Percentiles rank a stretch among this genome's conserved stretches.
phyloP scores from a whole-genome alignment of 2,329 filamentous ascomycete species.

The Fusarium pilosicola region DNA sequence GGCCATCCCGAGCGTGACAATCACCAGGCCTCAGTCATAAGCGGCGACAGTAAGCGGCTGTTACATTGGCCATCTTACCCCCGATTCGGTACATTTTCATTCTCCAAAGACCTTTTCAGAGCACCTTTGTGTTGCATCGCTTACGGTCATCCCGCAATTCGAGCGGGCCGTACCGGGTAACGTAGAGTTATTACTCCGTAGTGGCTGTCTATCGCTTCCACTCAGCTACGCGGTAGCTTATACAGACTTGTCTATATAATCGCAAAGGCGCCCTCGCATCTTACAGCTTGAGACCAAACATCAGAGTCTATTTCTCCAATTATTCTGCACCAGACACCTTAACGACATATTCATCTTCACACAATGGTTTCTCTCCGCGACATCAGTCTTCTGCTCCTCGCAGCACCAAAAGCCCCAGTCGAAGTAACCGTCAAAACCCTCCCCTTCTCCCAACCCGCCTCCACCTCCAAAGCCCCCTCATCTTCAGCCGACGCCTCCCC shows the following conservation, averaged over 20 bases:
- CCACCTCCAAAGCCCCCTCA: neutral
- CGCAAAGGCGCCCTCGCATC: accelerated
- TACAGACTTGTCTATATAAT: neutral
- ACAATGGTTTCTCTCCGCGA: neutral
- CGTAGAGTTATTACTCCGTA: neutral
- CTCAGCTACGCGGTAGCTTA: neutral
- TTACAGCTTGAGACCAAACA: accelerated
- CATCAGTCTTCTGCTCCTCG: neutral
- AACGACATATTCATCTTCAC: too few relatives aligned
- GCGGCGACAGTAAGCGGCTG: neutral
- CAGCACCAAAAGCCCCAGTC: neutral
- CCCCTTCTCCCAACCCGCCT: neutral
- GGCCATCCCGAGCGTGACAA: accelerated
- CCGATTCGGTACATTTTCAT: accelerated
- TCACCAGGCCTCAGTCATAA: neutral
- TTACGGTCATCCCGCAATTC: neutral
- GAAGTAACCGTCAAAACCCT: neutral
- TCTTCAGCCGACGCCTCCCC: neutral
- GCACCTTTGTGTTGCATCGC: neutral
- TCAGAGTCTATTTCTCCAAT: neutral
- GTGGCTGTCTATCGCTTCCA: neutral
- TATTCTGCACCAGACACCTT: neutral
- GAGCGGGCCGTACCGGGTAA: neutral
- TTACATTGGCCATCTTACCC: neutral
- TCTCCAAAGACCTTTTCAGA: accelerated